These are phyloP conservation scores for Aspergillus sp. DNA, from an alignment of 2,329 filamentous ascomycete species.

Conservation along the genomic window DNA sequence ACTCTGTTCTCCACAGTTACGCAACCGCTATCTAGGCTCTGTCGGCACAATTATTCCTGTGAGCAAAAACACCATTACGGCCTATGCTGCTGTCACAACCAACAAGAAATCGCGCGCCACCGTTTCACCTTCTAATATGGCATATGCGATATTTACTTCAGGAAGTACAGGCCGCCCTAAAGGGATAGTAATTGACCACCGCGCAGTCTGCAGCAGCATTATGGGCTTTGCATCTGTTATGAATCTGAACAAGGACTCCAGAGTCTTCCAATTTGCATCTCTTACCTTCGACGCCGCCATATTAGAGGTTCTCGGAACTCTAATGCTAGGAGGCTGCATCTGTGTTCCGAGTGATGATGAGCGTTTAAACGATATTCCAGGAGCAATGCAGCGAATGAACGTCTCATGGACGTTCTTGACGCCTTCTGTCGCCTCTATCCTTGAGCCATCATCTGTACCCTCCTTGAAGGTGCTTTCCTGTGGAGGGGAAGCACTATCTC, in stretches of 20 bases:
- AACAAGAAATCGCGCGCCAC: neutral
- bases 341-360: constrained; percentile 50
- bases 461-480: constrained; percentile 44
- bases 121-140: constrained; percentile 27
- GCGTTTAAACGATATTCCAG: constrained; percentile 49
- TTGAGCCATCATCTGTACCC: constrained; percentile 41
- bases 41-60: constrained; percentile 34
- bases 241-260: constrained; percentile 22
- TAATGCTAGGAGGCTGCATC: constrained; percentile 46
- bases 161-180: constrained; percentile 40
- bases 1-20: constrained; percentile 33
- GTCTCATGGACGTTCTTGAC: constrained; percentile 50
- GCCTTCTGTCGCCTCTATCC: constrained; percentile 43
- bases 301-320: constrained; percentile 39
- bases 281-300: constrained; percentile 49
- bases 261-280: constrained; percentile 46
- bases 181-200: constrained; percentile 38
- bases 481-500: constrained; percentile 64
- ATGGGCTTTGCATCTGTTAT: constrained; percentile 30
- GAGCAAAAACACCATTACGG: constrained; percentile 32
- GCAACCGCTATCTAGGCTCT: constrained; percentile 26
- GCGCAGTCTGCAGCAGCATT: constrained; percentile 32
- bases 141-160: constrained; percentile 39
- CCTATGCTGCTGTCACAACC: constrained; percentile 21
- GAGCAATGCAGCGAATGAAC: constrained; percentile 49